Conservation (phyloP, 306 rosid genomes). For the Ceratonia siliqua region DNA sequence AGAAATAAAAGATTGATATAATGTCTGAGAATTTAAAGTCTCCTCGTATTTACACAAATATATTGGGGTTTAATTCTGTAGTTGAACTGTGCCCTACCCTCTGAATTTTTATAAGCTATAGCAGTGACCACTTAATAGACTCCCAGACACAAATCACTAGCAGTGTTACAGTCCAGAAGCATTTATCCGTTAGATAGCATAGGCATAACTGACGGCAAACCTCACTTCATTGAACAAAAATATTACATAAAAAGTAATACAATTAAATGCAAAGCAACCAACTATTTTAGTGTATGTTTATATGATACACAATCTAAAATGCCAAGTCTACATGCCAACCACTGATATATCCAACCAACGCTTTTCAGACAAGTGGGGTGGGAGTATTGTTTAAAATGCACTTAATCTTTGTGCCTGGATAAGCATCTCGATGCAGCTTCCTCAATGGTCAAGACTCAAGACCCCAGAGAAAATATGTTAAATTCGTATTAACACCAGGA, state of each 20-base stretch:
- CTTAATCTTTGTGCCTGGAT: background rate
- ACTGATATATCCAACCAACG: background rate
- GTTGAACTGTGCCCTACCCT: background rate
- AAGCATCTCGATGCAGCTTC: background rate
- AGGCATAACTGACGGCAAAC: background rate
- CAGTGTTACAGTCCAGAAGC: background rate
- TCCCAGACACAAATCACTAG: constrained; percentile 9
- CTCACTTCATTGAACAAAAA: background rate
- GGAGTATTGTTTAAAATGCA: background rate
- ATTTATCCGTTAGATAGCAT: background rate
- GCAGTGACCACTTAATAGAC: constrained; percentile 29
- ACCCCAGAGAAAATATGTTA: background rate
- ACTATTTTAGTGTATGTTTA: background rate
- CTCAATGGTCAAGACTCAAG: background rate
- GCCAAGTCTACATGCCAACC: background rate
- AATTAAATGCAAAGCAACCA: background rate
- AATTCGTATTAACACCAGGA: background rate
- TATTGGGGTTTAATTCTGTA: constrained; percentile 17
- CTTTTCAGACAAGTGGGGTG: background rate
- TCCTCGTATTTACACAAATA: constrained; percentile 4
- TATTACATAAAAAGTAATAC: background rate
- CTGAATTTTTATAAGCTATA: background rate
- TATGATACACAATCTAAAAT: background rate
- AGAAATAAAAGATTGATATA: background rate
- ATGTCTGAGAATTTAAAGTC: constrained; percentile 18